phyloP scores from a whole-genome alignment of 1,284 basidiomycete genomes.

The Chalciporus sp. region DNA sequence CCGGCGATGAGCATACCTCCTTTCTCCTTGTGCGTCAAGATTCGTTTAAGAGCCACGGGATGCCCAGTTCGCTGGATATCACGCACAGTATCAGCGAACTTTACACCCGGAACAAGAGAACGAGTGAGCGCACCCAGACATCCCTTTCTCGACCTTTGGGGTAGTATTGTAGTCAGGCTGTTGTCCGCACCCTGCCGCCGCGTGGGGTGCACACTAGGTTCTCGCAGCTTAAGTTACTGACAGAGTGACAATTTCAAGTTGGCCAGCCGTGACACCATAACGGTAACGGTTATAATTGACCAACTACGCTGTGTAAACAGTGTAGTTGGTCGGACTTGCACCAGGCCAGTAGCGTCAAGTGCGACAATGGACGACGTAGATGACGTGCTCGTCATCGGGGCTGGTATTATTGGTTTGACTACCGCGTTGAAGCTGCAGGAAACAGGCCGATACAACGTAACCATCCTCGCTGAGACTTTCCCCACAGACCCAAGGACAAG shows the following conservation, averaged over 20 bases:
- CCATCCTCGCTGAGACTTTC: conserved; percentile 63
- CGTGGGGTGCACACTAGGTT: conserved; percentile 52
- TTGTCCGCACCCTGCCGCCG: conserved; percentile 64
- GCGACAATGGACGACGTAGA: neutral
- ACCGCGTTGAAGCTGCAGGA: conserved; percentile 68
- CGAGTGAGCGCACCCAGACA: conserved; percentile 77
- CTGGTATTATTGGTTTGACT: conserved; percentile 61
- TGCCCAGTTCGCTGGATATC: conserved; percentile 68
- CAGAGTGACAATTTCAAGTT: too few relatives aligned
- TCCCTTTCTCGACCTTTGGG: conserved; percentile 91
- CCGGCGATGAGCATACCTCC: conserved; percentile 96
- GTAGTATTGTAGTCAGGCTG: conserved; percentile 81
- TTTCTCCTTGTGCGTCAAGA: conserved; percentile 95
- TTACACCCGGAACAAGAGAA: neutral
- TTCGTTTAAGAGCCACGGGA: conserved; percentile 89
- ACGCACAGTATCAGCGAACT: conserved; percentile 9
- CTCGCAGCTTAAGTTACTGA: conserved; percentile 33
- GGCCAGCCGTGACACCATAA: too few relatives aligned
- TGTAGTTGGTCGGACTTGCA: too few relatives aligned
- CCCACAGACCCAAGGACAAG: conserved; percentile 67
- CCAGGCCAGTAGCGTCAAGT: neutral
- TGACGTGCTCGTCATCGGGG: conserved; percentile 6
- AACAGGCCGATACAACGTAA: conserved; percentile 53
- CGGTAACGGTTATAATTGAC: neutral
- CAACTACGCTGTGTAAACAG: neutral